Percentiles rank a stretch among this genome's conserved stretches.
These are phyloP conservation scores for Verruconis gallopava DNA, from an alignment of 2,329 filamentous ascomycete genomes.

Conservation along the genomic window DNA sequence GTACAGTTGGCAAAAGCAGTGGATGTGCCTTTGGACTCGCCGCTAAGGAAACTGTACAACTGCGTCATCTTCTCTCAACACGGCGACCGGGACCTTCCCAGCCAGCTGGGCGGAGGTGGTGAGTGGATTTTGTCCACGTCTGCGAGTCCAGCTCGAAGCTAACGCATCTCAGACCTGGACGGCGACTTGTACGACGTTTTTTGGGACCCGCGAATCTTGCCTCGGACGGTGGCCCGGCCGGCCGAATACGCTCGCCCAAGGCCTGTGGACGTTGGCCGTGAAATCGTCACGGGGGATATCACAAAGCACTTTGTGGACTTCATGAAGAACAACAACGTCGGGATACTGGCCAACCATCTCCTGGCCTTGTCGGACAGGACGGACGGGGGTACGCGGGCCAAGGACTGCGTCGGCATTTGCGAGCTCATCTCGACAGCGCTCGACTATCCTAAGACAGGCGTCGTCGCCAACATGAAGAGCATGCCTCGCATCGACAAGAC, in stretches of 20 bases:
- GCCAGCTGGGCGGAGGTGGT: conserved; percentile 58
- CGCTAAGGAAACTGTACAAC: conserved; percentile 51
- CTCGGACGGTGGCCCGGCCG: conserved; percentile 30
- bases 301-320: conserved; percentile 70
- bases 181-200: conserved; percentile 74
- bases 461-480: conserved; percentile 35
- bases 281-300: conserved; percentile 54
- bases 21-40: conserved; percentile 44
- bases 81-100: conserved; percentile 62
- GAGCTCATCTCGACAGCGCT: conserved; percentile 57
- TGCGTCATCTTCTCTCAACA: conserved; percentile 66
- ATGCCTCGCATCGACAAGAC: conserved; percentile 26
- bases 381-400: conserved; percentile 37
- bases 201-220: conserved; percentile 47
- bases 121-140: too few species aligned
- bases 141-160: neutral
- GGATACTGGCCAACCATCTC: conserved; percentile 52
- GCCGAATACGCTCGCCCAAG: conserved; percentile 55
- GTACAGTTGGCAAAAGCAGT: conserved; percentile 53
- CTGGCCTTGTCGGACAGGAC: conserved; percentile 50
- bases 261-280: conserved; percentile 46
- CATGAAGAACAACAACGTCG: conserved; percentile 54
- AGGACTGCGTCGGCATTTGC: conserved; percentile 43
- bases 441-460: conserved; percentile 59
- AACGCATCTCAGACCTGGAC: conserved; percentile 48